Base-by-base conservation (phyloP, 2,329 filamentous ascomycete genomes). In the Colletotrichum horii region DNA sequence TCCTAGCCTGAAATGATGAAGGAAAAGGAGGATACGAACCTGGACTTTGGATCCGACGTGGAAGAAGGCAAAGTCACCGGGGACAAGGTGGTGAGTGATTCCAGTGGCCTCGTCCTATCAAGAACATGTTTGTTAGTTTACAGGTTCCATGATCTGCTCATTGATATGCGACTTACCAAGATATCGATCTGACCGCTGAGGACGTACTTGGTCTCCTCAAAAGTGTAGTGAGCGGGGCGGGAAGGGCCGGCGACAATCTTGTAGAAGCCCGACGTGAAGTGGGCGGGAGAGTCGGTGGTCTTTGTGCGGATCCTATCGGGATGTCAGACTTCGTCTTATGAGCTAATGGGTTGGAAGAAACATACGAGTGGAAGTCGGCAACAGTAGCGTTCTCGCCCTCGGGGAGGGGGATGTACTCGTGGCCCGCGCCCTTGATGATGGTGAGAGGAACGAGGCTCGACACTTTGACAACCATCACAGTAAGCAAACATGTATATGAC, bases 151-250 rank as follows among this genome's bases (percentile, higher is more conserved):
- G 38, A 1, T n/a, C 0, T 30, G 19, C 11, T n/a, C 28, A 8
- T 22, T 34, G 19, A 3, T 12, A 52, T 28, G 5, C 0, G 0
- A 48, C 43, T 9, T n/a, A 71, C 62, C 70, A 67, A 70, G 16
- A 74, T 70, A 1, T 76, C 74, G 4, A 76, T 65, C n/a, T 76
- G 74, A 26, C 75, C 70, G 1, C 24, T 61, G 14, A 76, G 83
- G 0, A 82, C 65, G 19, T 80, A 82, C 52, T 82, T 82, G n/a
- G 80, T 81, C 61, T 82, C 81, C 15, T 82, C 81, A 4, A 82
- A 80, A 0, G 71, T 69, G 55, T 76, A 77, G 12, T 56, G 55
- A 7, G 71, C 72, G 8, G 75, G 75, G 6, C 66, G 56, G 14
- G 72, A 19, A 36, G 75, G 75, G 5, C 75, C 75, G 26, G 73